Evolutionary conservation across 225 moss, liverwort and hornwort genomes (phyloP).

Genomic region (Asterella californica): DNA sequence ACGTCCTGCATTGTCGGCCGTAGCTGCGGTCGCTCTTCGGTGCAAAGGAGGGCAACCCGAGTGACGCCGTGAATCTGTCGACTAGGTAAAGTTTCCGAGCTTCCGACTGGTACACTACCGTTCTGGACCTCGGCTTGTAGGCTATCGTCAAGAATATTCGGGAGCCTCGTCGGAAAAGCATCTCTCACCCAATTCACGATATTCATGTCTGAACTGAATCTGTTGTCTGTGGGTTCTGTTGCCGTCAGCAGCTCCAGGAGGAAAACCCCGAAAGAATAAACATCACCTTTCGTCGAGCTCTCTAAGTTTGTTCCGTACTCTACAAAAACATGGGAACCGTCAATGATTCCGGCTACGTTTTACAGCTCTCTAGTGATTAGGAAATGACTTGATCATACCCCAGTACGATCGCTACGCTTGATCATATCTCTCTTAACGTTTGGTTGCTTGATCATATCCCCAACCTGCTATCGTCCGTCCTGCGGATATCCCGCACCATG

Average conservation of each 20-base stretch:
- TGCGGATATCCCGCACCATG: too few relatives aligned
- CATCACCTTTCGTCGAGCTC: constrained; percentile 4
- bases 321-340: neutral
- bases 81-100: neutral
- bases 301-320: neutral
- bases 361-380: too few relatives aligned
- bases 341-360: too few relatives aligned
- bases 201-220: neutral
- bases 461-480: too few relatives aligned
- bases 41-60: neutral
- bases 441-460: too few relatives aligned
- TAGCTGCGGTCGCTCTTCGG: neutral
- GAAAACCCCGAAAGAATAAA: neutral
- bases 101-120: too few relatives aligned
- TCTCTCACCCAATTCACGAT: constrained; percentile 3
- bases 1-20: neutral
- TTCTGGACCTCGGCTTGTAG: neutral
- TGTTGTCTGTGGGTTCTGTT: neutral
- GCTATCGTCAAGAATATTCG: neutral
- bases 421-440: too few relatives aligned
- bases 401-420: too few relatives aligned
- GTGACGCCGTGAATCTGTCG: neutral
- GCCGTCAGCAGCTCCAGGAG: constrained; percentile 2
- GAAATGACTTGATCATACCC: too few relatives aligned
- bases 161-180: neutral